Conservation (phyloP, 208 protist genomes). For the Leishmania aethiopica region DNA sequence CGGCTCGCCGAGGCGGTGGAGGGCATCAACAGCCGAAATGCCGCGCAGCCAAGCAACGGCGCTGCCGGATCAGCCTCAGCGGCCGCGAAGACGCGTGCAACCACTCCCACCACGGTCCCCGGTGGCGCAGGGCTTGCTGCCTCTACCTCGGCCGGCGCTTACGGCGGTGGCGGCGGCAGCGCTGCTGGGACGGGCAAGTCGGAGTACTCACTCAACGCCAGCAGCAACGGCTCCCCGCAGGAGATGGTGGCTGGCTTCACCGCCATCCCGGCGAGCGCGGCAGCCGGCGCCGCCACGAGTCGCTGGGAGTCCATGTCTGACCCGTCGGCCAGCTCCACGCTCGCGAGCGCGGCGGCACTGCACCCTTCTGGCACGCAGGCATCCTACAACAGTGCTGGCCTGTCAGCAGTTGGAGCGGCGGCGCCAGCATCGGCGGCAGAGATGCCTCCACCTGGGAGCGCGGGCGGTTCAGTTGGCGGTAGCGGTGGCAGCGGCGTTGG, state of each 20-base stretch:
- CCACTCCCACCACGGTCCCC: neutral
- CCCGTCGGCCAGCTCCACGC: neutral
- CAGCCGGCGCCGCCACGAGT: neutral
- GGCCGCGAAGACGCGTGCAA: neutral
- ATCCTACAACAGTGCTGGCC: neutral
- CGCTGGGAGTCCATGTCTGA: constrained; percentile 1
- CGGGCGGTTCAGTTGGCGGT: neutral
- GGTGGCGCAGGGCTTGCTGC: neutral
- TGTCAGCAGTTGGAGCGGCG: neutral
- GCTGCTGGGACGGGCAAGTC: neutral
- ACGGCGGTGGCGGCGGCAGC: neutral
- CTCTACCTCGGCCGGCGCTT: neutral
- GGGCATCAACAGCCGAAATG: constrained; percentile 14
- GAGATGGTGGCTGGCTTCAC: neutral
- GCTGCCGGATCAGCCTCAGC: neutral
- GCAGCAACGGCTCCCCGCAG: neutral
- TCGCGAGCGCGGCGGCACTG: neutral
- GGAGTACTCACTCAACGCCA: neutral
- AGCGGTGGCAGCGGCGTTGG: constrained; percentile 1
- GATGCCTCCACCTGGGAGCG: neutral
- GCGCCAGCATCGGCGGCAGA: neutral
- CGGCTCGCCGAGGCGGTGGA: constrained; percentile 34
- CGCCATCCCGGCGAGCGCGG: neutral
- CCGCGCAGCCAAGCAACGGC: neutral
- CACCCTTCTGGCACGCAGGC: neutral